A percentile compares a stretch with the other conserved stretches of the same genome.
phyloP scores from a whole-genome alignment of 116 monocot species.

The Zostera marina region DNA sequence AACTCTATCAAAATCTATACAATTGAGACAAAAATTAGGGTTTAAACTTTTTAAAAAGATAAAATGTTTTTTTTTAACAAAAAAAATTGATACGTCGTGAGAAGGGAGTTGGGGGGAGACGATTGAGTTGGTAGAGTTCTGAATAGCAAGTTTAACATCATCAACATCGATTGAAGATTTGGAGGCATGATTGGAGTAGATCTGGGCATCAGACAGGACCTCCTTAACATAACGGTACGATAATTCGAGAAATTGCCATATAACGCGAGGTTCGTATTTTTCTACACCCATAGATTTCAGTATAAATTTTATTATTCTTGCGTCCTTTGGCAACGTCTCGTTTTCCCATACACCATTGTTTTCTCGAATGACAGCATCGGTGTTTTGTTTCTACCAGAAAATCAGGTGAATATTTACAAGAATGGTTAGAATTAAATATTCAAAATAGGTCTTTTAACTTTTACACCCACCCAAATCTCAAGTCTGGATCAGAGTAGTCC shows the following conservation, averaged over 20 bases:
- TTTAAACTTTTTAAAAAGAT: neutral
- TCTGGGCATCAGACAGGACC: conserved; percentile 62
- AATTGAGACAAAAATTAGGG: neutral
- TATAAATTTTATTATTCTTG: conserved; percentile 55
- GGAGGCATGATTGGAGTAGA: conserved; percentile 82
- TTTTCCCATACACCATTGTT: too few relatives aligned
- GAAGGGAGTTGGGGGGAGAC: conserved; percentile 98
- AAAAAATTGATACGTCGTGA: conserved; percentile 49
- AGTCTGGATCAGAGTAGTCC: too few relatives aligned
- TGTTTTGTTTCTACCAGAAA: too few relatives aligned
- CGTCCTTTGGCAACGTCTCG: conserved; percentile 58
- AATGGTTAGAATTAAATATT: too few relatives aligned
- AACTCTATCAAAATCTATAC: conserved; percentile 68
- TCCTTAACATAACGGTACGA: conserved; percentile 86
- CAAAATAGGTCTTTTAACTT: too few relatives aligned
- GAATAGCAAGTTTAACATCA: conserved; percentile 84
- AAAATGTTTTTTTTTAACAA: conserved; percentile 1
- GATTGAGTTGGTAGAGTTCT: conserved; percentile 78
- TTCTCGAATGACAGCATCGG: too few relatives aligned
- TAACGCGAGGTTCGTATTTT: conserved; percentile 69
- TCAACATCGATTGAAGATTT: conserved; percentile 70
- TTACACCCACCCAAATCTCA: too few relatives aligned
- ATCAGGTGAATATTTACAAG: too few relatives aligned
- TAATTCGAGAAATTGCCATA: conserved; percentile 87
- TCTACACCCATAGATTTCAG: conserved; percentile 87